Evolutionary conservation across 768 basidiomycete genomes (phyloP).

Genomic region (Pulveroboletus ravenelii): DNA sequence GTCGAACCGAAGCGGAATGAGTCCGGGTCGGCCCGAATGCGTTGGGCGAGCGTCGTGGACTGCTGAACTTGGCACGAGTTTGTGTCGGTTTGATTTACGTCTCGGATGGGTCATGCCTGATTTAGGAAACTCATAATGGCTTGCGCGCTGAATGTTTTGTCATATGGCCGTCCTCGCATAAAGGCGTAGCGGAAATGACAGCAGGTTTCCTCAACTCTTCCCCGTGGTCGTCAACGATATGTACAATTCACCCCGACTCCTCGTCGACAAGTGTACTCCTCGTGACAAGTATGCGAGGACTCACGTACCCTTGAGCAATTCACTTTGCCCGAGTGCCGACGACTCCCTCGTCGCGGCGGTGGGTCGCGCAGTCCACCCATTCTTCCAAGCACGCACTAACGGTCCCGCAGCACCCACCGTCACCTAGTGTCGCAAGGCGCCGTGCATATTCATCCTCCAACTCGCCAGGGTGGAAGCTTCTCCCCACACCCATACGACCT

Average conservation of each 20-base stretch:
- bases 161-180: slow-evolving; percentile 17
- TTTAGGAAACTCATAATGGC: slow-evolving; percentile 17
- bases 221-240: slow-evolving; percentile 8
- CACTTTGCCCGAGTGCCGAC: slow-evolving; percentile 26
- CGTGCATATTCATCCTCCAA: slow-evolving; percentile 32
- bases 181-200: slow-evolving; percentile 12
- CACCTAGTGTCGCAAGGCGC: slow-evolving; percentile 18
- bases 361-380: background rate
- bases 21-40: background rate
- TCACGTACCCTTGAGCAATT: slow-evolving; percentile 24
- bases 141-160: slow-evolving; percentile 10
- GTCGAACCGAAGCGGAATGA: slow-evolving; percentile 20
- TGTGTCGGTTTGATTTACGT: slow-evolving; percentile 25
- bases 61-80: slow-evolving; percentile 2
- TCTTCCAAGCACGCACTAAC: background rate
- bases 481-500: slow-evolving; percentile 32
- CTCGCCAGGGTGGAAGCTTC: slow-evolving; percentile 30
- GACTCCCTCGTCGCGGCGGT: slow-evolving; percentile 25
- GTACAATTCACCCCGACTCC: slow-evolving; percentile 23
- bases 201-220: background rate
- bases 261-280: slow-evolving; percentile 32
- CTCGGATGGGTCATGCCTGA: slow-evolving; percentile 6
- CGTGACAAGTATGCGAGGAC: slow-evolving; percentile 33
- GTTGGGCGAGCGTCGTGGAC: background rate
- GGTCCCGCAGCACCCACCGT: slow-evolving; percentile 12